Evolutionary conservation across 305 asterid genomes (phyloP).

Genomic region (Rubia peregrina): DNA sequence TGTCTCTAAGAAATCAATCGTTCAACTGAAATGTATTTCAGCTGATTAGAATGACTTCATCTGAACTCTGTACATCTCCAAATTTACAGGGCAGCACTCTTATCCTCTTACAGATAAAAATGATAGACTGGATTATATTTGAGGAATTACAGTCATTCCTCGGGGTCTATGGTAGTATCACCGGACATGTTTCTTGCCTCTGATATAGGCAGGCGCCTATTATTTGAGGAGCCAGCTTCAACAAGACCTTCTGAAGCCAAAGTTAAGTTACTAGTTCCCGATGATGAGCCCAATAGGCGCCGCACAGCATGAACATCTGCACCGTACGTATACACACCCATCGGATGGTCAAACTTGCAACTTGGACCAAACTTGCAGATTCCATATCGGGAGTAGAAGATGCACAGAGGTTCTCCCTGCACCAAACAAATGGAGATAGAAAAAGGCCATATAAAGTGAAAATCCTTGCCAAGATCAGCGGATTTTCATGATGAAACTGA

Average conservation of each 20-base stretch:
- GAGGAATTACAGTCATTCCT: constrained; percentile 46
- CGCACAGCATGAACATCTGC: constrained; percentile 49
- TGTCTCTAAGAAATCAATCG: constrained; percentile 44
- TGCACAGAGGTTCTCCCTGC: constrained; percentile 93
- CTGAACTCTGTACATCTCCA: constrained; percentile 64
- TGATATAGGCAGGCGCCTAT: constrained; percentile 57
- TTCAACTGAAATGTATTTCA: constrained; percentile 23
- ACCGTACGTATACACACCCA: constrained; percentile 69
- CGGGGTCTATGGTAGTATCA: constrained; percentile 70
- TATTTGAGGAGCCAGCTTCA: constrained; percentile 56
- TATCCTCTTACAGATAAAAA: constrained; percentile 45
- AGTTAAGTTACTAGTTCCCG: constrained; percentile 58
- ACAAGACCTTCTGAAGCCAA: constrained; percentile 58
- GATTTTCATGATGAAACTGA: background rate
- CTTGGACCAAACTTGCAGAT: constrained; percentile 99
- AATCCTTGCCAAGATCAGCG: background rate
- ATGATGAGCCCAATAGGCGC: constrained; percentile 59
- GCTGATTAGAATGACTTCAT: constrained; percentile 38
- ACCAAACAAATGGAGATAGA: constrained; percentile 23
- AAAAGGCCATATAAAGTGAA: constrained; percentile 16
- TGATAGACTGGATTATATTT: constrained; percentile 29
- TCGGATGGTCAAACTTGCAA: constrained; percentile 99
- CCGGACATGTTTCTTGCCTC: constrained; percentile 71
- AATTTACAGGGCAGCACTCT: constrained; percentile 59
- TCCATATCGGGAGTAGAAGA: constrained; percentile 92